Evolutionary conservation across 371 early-diverging fungal species (phyloP).

Genomic region (Mucor velutinosus): DNA sequence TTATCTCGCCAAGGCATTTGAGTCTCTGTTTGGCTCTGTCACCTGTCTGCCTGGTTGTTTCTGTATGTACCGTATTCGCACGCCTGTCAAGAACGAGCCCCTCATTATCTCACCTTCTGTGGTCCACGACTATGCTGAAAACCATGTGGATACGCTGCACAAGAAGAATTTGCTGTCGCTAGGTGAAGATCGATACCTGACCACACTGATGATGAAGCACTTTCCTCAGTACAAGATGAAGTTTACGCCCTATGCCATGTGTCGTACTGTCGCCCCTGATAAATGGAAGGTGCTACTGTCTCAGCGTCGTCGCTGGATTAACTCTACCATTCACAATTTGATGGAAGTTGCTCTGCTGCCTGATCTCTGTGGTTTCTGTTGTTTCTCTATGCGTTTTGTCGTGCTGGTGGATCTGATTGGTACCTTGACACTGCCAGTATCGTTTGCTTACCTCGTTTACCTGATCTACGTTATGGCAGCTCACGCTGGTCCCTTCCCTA

Average conservation of each 20-base stretch:
- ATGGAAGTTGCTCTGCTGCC: conserved; percentile 87
- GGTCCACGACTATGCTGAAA: conserved; percentile 94
- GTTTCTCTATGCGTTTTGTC: conserved; percentile 95
- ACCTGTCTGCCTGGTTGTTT: conserved; percentile 97
- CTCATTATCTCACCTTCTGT: conserved; percentile 88
- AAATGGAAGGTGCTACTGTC: conserved; percentile 88
- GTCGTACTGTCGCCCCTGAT: conserved; percentile 94
- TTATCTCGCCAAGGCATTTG: conserved; percentile 97
- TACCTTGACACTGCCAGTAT: conserved; percentile 93
- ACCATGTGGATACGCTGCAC: conserved; percentile 97
- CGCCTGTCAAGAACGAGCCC: conserved; percentile 81
- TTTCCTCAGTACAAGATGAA: conserved; percentile 97
- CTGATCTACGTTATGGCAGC: conserved; percentile 60
- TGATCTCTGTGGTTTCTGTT: conserved; percentile 93
- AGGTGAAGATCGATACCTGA: too few relatives aligned
- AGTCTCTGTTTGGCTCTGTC: conserved; percentile 97
- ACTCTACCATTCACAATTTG: conserved; percentile 95
- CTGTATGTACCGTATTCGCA: conserved; percentile 92
- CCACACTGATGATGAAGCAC: conserved; percentile 98
- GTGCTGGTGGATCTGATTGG: conserved; percentile 91
- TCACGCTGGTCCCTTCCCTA: conserved; percentile 42
- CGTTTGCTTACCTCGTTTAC: conserved; percentile 76
- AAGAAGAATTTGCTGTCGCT: conserved; percentile 94
- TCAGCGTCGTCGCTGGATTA: conserved; percentile 91
- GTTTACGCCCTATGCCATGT: conserved; percentile 93